Evolutionary conservation across 208 protist genomes (phyloP).

Genomic region (Vickermania ingenoplastis): DNA sequence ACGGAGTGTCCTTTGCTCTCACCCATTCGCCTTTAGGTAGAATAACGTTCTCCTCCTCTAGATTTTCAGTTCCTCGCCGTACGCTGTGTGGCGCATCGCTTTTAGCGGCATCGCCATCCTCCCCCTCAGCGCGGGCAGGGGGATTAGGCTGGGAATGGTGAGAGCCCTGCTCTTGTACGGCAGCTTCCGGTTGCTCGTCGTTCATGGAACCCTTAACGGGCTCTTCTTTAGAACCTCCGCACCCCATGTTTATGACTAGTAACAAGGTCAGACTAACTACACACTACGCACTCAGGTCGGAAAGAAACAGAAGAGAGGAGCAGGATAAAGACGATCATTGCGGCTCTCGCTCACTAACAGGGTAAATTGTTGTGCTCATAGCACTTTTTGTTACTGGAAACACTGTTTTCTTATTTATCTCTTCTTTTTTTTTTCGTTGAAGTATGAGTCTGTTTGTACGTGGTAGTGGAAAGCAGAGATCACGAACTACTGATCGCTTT

Average conservation of each 20-base stretch:
- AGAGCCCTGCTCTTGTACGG: neutral
- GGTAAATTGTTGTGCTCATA: too few relatives aligned
- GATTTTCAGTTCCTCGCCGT: neutral
- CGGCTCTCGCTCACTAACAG: too few relatives aligned
- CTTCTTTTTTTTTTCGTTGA: too few relatives aligned
- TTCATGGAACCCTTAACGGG: conserved; percentile 3
- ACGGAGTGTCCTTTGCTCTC: conserved; percentile 70
- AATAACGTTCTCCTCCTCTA: conserved; percentile 43
- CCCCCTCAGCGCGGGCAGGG: conserved; percentile 14
- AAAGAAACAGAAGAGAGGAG: too few relatives aligned
- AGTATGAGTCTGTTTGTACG: too few relatives aligned
- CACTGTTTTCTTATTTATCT: too few relatives aligned
- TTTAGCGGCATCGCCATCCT: conserved; percentile 9
- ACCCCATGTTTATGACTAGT: conserved; percentile 27
- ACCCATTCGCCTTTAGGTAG: conserved; percentile 77
- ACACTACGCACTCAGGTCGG: too few relatives aligned
- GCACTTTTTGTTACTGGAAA: too few relatives aligned
- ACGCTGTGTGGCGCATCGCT: conserved; percentile 6
- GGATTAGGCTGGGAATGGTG: conserved; percentile 7
- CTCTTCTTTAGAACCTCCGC: conserved; percentile 30
- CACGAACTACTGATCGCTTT: too few relatives aligned
- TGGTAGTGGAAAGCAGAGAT: too few relatives aligned
- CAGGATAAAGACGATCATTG: too few relatives aligned
- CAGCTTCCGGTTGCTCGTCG: conserved; percentile 2
- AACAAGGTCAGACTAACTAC: too few relatives aligned